These are phyloP conservation scores for Suillus luteus DNA, from an alignment of 768 basidiomycete genomes.

Conservation along the genomic window DNA sequence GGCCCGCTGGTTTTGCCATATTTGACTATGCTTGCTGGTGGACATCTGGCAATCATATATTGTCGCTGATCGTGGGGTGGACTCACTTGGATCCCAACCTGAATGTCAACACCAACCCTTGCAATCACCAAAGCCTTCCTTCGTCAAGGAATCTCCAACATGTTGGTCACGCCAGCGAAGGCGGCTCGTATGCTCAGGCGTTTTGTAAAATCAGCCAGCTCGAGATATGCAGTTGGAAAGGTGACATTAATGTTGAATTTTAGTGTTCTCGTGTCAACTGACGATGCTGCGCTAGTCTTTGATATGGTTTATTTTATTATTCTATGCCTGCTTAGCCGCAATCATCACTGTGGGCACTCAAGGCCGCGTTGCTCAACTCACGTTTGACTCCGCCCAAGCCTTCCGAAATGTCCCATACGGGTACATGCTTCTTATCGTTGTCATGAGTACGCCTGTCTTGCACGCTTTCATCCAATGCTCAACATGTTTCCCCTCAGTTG, in stretches of 20 bases:
- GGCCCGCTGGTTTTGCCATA: background rate
- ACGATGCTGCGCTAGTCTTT: conserved; percentile 44
- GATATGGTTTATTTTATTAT: conserved; percentile 57
- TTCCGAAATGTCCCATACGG: conserved; percentile 63
- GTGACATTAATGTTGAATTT: conserved; percentile 29
- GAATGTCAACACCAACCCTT: background rate
- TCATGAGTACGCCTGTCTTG: conserved; percentile 57
- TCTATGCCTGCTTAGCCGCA: conserved; percentile 50
- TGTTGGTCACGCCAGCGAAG: background rate
- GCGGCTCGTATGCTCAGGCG: conserved; percentile 29
- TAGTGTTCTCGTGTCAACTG: background rate
- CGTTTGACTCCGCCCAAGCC: conserved; percentile 67
- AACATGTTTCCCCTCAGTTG: conserved; percentile 19
- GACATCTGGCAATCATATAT: background rate
- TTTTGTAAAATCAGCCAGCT: conserved; percentile 24
- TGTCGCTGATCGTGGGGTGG: background rate
- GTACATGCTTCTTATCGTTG: conserved; percentile 54
- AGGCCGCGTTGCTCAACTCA: conserved; percentile 62
- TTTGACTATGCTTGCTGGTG: background rate
- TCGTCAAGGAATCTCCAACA: background rate
- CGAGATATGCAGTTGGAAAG: conserved; percentile 58
- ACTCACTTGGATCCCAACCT: background rate
- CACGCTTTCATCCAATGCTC: conserved; percentile 59
- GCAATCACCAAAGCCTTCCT: conserved; percentile 25
- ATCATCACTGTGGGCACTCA: conserved; percentile 59